Percentiles rank a stretch among this genome's conserved stretches.
These are phyloP conservation scores for Nidula microcarpa DNA, from an alignment of 768 basidiomycete genomes.

Conservation along the genomic window DNA sequence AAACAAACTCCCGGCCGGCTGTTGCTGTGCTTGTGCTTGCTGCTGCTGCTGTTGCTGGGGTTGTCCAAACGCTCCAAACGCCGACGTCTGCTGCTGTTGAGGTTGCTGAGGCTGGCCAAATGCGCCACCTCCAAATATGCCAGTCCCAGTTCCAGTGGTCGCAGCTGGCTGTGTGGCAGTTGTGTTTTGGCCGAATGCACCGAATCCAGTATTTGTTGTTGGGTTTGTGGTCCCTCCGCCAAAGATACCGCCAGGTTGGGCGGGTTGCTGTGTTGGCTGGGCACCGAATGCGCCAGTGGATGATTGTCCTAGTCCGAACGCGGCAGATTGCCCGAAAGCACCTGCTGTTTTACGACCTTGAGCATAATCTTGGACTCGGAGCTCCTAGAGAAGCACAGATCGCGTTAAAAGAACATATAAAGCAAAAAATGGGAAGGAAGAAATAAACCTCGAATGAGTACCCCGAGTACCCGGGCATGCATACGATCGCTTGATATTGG, in stretches of 20 bases:
- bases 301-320: conserved; percentile 41
- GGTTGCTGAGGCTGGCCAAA: conserved; percentile 36
- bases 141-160: conserved; percentile 11
- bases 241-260: conserved; percentile 28
- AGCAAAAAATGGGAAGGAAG: too few species aligned
- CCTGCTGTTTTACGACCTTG: conserved; percentile 71
- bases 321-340: conserved; percentile 53
- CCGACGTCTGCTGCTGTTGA: conserved; percentile 23
- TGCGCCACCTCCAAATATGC: conserved; percentile 30
- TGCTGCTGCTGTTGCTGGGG: conserved; percentile 26
- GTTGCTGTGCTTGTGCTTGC: conserved; percentile 25
- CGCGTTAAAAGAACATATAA: too few species aligned
- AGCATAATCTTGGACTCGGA: conserved; percentile 72
- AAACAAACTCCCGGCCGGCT: conserved; percentile 26
- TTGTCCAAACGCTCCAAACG: conserved; percentile 55
- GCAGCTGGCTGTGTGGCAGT: conserved; percentile 17
- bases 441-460: conserved; percentile 70
- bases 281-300: conserved; percentile 44
- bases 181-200: conserved; percentile 35
- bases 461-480: conserved; percentile 74
- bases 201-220: conserved; percentile 31
- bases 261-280: conserved; percentile 35
- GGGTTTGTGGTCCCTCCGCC: conserved; percentile 24
- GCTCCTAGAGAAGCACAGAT: conserved; percentile 44
- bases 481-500: conserved; percentile 80